Conservation (phyloP, 2,329 filamentous ascomycete species). For the Fusarium tanahbumbuense region DNA sequence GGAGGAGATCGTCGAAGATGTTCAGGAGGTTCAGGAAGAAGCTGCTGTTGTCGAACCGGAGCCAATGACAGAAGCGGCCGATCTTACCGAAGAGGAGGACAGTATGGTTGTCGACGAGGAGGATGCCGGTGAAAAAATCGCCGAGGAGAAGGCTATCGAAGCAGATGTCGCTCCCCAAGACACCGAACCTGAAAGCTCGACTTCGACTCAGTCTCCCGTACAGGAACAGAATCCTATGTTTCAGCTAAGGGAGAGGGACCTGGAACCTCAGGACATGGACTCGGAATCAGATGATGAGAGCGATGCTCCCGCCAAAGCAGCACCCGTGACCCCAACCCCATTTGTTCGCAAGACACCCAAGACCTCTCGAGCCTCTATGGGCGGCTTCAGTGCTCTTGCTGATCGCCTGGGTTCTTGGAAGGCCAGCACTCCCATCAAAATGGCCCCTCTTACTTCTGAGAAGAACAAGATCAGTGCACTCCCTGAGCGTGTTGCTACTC, state of each 20-base stretch:
- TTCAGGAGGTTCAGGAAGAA: slow-evolving; percentile 3
- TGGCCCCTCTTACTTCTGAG: slow-evolving; percentile 40
- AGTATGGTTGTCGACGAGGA: slow-evolving; percentile 45
- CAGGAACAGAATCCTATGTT: slow-evolving; percentile 45
- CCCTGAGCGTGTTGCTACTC: slow-evolving; percentile 12
- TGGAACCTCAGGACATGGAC: slow-evolving; percentile 57
- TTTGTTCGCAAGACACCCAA: slow-evolving; percentile 42
- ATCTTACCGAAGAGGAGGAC: slow-evolving; percentile 33
- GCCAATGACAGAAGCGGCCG: slow-evolving; percentile 3
- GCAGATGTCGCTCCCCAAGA: slow-evolving; percentile 28
- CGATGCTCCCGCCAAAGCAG: slow-evolving; percentile 46
- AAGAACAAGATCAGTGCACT: slow-evolving; percentile 49
- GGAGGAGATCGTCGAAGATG: neutral
- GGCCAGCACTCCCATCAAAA: slow-evolving; percentile 62
- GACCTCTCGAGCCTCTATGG: slow-evolving; percentile 47
- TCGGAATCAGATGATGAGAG: slow-evolving; percentile 68
- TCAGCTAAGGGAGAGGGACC: slow-evolving; percentile 61
- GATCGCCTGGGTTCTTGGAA: slow-evolving; percentile 72
- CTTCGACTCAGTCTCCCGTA: slow-evolving; percentile 26
- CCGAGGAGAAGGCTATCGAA: neutral
- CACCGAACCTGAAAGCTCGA: neutral
- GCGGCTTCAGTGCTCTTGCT: slow-evolving; percentile 73
- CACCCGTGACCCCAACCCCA: slow-evolving; percentile 59
- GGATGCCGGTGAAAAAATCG: slow-evolving; percentile 24
- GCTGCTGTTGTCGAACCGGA: neutral